phyloP scores from a whole-genome alignment of 768 basidiomycete genomes.

The Steccherinum ochraceum region DNA sequence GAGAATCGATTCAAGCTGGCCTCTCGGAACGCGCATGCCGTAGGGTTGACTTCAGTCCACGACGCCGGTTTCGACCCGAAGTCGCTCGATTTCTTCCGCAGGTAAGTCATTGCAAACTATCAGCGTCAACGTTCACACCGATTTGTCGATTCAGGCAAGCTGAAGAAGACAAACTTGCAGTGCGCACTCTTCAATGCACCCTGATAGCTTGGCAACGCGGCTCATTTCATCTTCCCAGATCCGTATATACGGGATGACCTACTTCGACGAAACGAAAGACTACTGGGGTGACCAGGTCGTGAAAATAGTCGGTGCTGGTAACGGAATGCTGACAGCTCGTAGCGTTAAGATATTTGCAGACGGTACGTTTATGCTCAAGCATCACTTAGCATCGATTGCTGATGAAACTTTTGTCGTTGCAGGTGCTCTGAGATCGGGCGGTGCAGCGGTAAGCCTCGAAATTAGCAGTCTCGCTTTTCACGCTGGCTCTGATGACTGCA shows the following conservation, averaged over 20 bases:
- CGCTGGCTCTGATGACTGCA: slow-evolving; percentile 7
- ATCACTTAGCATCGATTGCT: not conserved
- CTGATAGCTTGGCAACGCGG: too few species aligned
- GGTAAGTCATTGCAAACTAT: slow-evolving; percentile 29
- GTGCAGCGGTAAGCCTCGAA: slow-evolving; percentile 61
- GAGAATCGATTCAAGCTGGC: slow-evolving; percentile 53
- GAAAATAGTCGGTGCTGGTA: slow-evolving; percentile 49
- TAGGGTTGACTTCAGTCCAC: slow-evolving; percentile 79
- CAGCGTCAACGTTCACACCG: not conserved
- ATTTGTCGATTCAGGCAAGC: slow-evolving; percentile 59
- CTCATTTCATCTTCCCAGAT: slow-evolving; percentile 36
- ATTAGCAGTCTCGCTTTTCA: not conserved
- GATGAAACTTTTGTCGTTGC: not conserved
- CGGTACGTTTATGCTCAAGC: slow-evolving; percentile 30
- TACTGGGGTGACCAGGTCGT: slow-evolving; percentile 70
- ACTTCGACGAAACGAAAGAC: slow-evolving; percentile 54
- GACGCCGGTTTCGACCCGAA: slow-evolving; percentile 72
- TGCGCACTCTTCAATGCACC: slow-evolving; percentile 1
- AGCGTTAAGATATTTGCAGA: slow-evolving; percentile 79
- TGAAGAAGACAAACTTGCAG: slow-evolving; percentile 32
- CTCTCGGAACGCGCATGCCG: slow-evolving; percentile 58
- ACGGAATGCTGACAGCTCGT: slow-evolving; percentile 61
- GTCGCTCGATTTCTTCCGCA: slow-evolving; percentile 70
- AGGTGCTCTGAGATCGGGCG: slow-evolving; percentile 87
- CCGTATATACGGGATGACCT: slow-evolving; percentile 73